Evolutionary conservation across 1,284 basidiomycete species (phyloP).

Genomic region (Peniophora sp.): DNA sequence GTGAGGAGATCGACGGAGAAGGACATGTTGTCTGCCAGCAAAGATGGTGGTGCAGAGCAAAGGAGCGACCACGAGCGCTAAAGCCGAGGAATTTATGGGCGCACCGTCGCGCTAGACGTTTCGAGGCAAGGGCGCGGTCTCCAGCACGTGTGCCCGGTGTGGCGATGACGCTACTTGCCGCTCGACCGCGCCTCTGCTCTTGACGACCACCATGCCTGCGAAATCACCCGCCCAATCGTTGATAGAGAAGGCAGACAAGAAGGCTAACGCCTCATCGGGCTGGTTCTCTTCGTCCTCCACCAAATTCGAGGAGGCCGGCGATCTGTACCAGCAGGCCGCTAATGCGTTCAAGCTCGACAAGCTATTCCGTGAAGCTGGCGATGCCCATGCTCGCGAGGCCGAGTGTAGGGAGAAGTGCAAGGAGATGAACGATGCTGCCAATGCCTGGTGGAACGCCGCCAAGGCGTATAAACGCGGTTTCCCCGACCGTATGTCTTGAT

Average conservation of each 20-base stretch:
- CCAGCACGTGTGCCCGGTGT: background rate
- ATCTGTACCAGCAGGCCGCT: slow-evolving; percentile 90
- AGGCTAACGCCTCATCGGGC: slow-evolving; percentile 71
- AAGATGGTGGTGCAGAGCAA: slow-evolving; percentile 27
- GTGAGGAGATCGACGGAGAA: slow-evolving; percentile 38
- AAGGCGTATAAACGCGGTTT: slow-evolving; percentile 88
- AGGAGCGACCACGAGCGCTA: background rate
- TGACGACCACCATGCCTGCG: slow-evolving; percentile 21
- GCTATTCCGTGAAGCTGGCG: slow-evolving; percentile 84
- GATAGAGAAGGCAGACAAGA: slow-evolving; percentile 88
- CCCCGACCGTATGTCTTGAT: slow-evolving; percentile 61
- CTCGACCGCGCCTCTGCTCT: slow-evolving; percentile 7
- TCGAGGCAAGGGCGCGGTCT: background rate
- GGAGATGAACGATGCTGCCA: slow-evolving; percentile 88
- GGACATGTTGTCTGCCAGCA: slow-evolving; percentile 5
- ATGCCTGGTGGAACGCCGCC: slow-evolving; percentile 94
- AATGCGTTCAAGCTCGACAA: slow-evolving; percentile 96
- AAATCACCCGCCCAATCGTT: slow-evolving; percentile 65
- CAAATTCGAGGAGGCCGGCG: slow-evolving; percentile 91
- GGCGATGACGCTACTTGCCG: background rate
- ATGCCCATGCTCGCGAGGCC: slow-evolving; percentile 83
- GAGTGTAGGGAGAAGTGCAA: slow-evolving; percentile 84
- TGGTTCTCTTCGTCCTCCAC: slow-evolving; percentile 81
- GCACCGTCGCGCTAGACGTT: background rate
- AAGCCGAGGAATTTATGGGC: background rate